Evolutionary conservation across 257 asterid genomes (phyloP).

Genomic region (Knoxia roxburghii): DNA sequence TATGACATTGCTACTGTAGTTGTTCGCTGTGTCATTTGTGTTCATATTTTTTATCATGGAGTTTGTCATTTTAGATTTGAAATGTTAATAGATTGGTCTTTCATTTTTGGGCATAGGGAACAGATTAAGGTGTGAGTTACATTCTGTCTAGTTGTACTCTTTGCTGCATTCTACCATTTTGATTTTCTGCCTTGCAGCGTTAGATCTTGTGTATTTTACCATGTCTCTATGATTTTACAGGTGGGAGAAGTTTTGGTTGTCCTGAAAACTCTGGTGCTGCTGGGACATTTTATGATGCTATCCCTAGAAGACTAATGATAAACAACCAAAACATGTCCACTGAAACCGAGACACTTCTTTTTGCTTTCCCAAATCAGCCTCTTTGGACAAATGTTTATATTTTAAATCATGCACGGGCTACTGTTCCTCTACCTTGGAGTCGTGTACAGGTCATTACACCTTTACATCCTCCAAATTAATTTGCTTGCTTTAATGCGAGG

Average conservation of each 20-base stretch:
- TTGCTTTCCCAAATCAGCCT: slow-evolving; percentile 84
- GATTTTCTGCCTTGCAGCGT: not conserved
- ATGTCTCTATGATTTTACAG: slow-evolving; percentile 29
- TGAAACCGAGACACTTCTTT: slow-evolving; percentile 68
- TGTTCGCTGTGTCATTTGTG: not conserved
- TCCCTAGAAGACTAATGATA: slow-evolving; percentile 77
- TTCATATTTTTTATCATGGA: not conserved
- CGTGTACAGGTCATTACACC: slow-evolving; percentile 64
- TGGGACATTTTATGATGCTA: slow-evolving; percentile 84
- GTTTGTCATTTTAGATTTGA: not conserved
- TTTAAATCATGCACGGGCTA: slow-evolving; percentile 60
- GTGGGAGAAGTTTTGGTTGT: slow-evolving; percentile 90
- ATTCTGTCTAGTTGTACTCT: not conserved
- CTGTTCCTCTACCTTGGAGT: slow-evolving; percentile 83
- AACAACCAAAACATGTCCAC: slow-evolving; percentile 72
- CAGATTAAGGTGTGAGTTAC: not conserved
- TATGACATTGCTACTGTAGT: not conserved
- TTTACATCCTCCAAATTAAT: slow-evolving; percentile 1
- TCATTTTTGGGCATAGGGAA: not conserved
- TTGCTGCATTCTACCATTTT: not conserved
- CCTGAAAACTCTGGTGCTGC: slow-evolving; percentile 86
- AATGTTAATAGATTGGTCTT: not conserved
- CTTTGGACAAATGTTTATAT: slow-evolving; percentile 84
- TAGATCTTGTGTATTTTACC: not conserved
- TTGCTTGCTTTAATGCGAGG: not conserved